A percentile compares a stretch with the other conserved stretches of the same genome.
Evolutionary conservation across 179 eudicot genomes (phyloP).

Genomic region (Beta lomatogona): DNA sequence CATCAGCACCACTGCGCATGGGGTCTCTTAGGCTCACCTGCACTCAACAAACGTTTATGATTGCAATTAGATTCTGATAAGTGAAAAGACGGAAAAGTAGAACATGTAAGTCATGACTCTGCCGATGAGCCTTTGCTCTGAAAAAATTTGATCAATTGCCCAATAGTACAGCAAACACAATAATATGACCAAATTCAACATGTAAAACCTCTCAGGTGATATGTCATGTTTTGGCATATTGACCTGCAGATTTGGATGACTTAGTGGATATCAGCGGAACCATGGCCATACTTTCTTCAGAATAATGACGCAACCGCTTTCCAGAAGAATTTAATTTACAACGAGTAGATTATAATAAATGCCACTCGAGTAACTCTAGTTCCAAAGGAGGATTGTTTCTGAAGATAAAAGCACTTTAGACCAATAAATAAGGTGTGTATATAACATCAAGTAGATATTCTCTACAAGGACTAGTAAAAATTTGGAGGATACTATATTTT

Average conservation of each 20-base stretch:
- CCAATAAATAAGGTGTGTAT: too few species aligned
- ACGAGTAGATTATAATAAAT: not conserved
- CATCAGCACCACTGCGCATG: conserved; percentile 74
- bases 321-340: not conserved
- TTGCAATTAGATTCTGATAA: not conserved
- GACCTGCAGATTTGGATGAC: not conserved
- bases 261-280: not conserved
- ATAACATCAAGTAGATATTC: not conserved
- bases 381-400: not conserved
- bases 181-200: not conserved
- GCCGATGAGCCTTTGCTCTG: not conserved
- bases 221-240: not conserved
- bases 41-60: conserved; percentile 5
- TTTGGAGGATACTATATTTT: not conserved
- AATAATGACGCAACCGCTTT: not conserved
- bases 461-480: not conserved
- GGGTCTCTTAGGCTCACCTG: conserved; percentile 98
- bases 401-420: too few species aligned
- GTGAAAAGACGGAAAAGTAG: not conserved
- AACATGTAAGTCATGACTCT: not conserved
- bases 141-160: not conserved
- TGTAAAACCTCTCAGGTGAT: not conserved
- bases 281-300: not conserved
- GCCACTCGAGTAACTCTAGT: not conserved
- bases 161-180: not conserved